A percentile compares a stretch with the other conserved stretches of the same genome.
Conservation (phyloP, 345 rosid species). For the Syzygium jambos region DNA sequence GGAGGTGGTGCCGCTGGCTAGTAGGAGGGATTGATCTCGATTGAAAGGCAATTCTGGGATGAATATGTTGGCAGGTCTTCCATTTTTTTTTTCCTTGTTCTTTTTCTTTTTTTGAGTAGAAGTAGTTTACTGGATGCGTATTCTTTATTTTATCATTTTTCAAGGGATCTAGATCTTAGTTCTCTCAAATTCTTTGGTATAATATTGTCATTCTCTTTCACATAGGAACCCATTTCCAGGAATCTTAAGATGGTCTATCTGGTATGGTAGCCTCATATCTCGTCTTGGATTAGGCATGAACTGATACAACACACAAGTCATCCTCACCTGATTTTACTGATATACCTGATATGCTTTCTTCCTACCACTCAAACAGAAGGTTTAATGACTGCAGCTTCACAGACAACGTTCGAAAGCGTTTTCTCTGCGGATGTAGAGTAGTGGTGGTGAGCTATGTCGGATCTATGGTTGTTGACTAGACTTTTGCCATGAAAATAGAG, state of each 20-base stretch:
- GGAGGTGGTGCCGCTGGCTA: constrained; percentile 9
- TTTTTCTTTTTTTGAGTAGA: background rate
- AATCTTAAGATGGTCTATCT: background rate
- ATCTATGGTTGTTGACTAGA: background rate
- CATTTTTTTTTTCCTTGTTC: too few relatives aligned
- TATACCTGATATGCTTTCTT: background rate
- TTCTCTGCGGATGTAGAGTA: background rate
- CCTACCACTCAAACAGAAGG: background rate
- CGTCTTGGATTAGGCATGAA: background rate
- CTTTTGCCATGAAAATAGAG: background rate
- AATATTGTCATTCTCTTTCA: background rate
- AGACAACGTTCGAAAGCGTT: too few relatives aligned
- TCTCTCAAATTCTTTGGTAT: background rate
- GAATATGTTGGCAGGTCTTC: background rate
- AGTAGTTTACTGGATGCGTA: background rate
- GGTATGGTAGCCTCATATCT: background rate
- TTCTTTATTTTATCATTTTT: background rate
- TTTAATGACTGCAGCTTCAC: background rate
- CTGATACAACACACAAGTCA: background rate
- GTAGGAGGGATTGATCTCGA: background rate
- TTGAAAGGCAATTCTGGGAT: background rate
- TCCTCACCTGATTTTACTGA: background rate
- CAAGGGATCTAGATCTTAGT: background rate
- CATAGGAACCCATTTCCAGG: background rate
- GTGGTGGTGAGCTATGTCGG: background rate